These are phyloP conservation scores for Aspergillus affinis DNA, from an alignment of 495 filamentous ascomycete species.

Conservation along the genomic window DNA sequence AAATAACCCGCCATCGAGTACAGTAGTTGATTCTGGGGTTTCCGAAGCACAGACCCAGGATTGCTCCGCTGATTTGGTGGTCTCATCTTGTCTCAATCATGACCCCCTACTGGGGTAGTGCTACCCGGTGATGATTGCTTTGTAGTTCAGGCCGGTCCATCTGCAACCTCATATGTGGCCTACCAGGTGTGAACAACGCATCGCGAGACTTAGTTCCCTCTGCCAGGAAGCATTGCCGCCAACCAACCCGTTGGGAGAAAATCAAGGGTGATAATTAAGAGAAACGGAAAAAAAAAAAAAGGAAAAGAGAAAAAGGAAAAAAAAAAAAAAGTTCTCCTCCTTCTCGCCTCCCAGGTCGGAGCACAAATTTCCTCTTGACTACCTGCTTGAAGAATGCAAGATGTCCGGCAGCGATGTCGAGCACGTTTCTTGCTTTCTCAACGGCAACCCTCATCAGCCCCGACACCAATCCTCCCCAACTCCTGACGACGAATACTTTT, in stretches of 20 bases:
- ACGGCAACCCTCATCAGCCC: slow-evolving; percentile 35
- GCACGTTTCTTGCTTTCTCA: slow-evolving; percentile 39
- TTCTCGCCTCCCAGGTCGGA: not conserved
- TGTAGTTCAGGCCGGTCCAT: slow-evolving; percentile 41
- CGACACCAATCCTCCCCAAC: slow-evolving; percentile 39
- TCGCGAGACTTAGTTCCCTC: slow-evolving; percentile 35
- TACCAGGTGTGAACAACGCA: slow-evolving; percentile 48
- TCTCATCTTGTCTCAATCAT: slow-evolving; percentile 35
- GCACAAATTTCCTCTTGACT: slow-evolving; percentile 7
- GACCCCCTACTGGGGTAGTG: slow-evolving; percentile 40
- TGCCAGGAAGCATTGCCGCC: slow-evolving; percentile 30
- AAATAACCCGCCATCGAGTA: not conserved
- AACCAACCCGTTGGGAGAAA: slow-evolving; percentile 27
- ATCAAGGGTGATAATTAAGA: slow-evolving; percentile 1
- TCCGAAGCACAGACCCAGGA: slow-evolving; percentile 2
- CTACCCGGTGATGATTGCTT: slow-evolving; percentile 42
- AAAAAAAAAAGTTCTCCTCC: slow-evolving; percentile 4
- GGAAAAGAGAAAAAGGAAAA: slow-evolving; percentile 7
- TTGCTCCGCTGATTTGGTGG: slow-evolving; percentile 20
- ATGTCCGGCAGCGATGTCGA: slow-evolving; percentile 49
- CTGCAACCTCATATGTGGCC: slow-evolving; percentile 42
- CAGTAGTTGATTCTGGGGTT: not conserved
- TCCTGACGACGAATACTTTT: slow-evolving; percentile 33
- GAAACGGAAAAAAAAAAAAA: slow-evolving; percentile 7
- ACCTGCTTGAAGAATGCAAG: slow-evolving; percentile 43